Evolutionary conservation across 2,329 filamentous ascomycete species (phyloP).

Genomic region (Xylariales sp.): DNA sequence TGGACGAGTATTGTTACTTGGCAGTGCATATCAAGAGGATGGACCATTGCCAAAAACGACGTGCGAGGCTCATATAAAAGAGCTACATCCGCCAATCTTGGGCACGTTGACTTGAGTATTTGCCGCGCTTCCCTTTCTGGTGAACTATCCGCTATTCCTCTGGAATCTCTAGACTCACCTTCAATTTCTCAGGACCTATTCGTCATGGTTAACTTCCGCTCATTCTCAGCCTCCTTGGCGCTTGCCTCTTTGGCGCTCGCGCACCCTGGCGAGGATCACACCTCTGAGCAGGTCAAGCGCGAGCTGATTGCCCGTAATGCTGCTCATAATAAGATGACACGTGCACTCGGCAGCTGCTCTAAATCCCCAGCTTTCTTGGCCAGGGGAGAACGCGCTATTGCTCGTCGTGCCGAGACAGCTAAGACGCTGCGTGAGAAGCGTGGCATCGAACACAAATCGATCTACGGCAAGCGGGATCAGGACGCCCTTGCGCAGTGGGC

Average conservation of each 20-base stretch:
- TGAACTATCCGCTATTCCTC: too few relatives aligned
- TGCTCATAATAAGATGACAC: neutral
- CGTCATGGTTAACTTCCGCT: slow-evolving; percentile 2
- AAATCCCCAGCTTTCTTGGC: neutral
- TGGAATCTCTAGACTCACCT: too few relatives aligned
- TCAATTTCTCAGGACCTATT: too few relatives aligned
- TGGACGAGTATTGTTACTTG: too few relatives aligned
- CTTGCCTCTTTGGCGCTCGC: slow-evolving; percentile 6
- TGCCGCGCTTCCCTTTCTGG: too few relatives aligned
- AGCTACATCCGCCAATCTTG: too few relatives aligned
- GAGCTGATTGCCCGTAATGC: neutral
- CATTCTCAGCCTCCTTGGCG: slow-evolving; percentile 2
- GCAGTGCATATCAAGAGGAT: too few relatives aligned
- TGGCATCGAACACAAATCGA: neutral
- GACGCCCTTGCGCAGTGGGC: neutral
- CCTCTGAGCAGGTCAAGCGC: slow-evolving; percentile 4
- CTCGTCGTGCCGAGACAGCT: neutral
- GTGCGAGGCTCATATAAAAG: too few relatives aligned
- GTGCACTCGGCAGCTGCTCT: neutral
- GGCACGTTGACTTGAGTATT: too few relatives aligned
- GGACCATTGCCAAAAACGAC: too few relatives aligned
- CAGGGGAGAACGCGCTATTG: neutral
- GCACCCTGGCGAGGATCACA: slow-evolving; percentile 7
- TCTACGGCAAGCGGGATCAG: slow-evolving; percentile 1
- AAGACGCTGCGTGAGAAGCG: slow-evolving; percentile 1